Evolutionary conservation across 2,329 filamentous ascomycete species (phyloP).

Genomic region (Ceratocystiopsis sp.): DNA sequence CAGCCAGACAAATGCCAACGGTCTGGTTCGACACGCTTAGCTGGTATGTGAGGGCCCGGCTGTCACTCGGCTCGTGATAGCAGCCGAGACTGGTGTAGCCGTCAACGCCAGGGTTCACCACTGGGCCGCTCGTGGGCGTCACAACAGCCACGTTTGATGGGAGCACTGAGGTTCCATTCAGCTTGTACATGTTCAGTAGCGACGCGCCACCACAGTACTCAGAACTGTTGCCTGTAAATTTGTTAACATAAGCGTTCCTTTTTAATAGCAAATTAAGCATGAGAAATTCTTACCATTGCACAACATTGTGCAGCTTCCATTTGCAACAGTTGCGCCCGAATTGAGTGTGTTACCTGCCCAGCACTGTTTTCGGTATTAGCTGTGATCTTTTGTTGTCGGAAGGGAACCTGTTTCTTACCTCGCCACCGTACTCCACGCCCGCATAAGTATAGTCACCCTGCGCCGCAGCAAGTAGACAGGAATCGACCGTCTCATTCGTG

Average conservation of each 20-base stretch:
- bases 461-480: conserved; percentile 10
- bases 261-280: no score
- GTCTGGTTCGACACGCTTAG: conserved; percentile 5
- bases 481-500: conserved; percentile 11
- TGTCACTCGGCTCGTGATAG: conserved; percentile 12
- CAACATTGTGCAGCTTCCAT: conserved; percentile 14
- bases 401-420: no score
- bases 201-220: conserved; percentile 10
- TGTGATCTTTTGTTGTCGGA: no score
- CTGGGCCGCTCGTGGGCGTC: not conserved
- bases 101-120: conserved; percentile 17
- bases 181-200: conserved; percentile 9
- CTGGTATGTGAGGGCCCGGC: conserved; percentile 7
- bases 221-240: conserved; percentile 2
- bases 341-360: conserved; percentile 5
- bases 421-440: conserved; percentile 18
- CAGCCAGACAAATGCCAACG: conserved; percentile 7
- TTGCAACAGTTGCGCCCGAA: conserved; percentile 5
- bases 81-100: conserved; percentile 17
- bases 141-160: not conserved
- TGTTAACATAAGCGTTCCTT: no score
- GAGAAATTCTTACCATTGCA: conserved; percentile 7
- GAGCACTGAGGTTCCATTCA: conserved; percentile 4
- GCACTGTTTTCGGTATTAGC: conserved; percentile 2
- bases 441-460: conserved; percentile 12